Evolutionary conservation across 106 monocot genomes (phyloP).

Genomic region (Acanthochlamys bracteata): DNA sequence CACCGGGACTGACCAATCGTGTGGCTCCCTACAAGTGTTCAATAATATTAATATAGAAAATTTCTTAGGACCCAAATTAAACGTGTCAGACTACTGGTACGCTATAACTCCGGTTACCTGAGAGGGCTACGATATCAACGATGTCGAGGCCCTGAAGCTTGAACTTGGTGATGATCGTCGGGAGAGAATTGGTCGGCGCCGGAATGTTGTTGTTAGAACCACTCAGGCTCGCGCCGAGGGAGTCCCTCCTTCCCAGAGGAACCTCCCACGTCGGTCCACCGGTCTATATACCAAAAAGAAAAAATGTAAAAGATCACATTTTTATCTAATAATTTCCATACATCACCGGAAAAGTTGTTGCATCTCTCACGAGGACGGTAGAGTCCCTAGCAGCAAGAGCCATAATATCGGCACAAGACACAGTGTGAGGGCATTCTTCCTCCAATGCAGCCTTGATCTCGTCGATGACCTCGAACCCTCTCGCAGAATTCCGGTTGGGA

Average conservation of each 20-base stretch:
- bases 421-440: conserved; percentile 28
- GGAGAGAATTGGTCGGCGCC: conserved; percentile 38
- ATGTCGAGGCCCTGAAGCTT: conserved; percentile 38
- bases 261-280: conserved; percentile 54
- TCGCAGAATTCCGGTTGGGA: conserved; percentile 42
- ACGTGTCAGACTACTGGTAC: too few relatives aligned
- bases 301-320: background rate
- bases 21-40: conserved; percentile 26
- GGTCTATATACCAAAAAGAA: conserved; percentile 17
- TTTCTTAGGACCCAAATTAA: too few relatives aligned
- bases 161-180: conserved; percentile 50
- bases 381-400: conserved; percentile 34
- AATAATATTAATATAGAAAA: background rate
- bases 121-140: conserved; percentile 54
- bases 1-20: conserved; percentile 45
- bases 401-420: conserved; percentile 24
- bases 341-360: too few relatives aligned
- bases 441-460: conserved; percentile 43
- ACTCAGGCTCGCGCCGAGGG: conserved; percentile 37
- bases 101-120: conserved; percentile 15
- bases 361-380: conserved; percentile 32
- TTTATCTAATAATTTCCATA: background rate
- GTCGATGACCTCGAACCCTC: conserved; percentile 50
- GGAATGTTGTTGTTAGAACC: conserved; percentile 49
- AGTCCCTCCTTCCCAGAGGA: conserved; percentile 55